Conservation (phyloP, 2,329 filamentous ascomycete species). For the Fusarium penzigii region DNA sequence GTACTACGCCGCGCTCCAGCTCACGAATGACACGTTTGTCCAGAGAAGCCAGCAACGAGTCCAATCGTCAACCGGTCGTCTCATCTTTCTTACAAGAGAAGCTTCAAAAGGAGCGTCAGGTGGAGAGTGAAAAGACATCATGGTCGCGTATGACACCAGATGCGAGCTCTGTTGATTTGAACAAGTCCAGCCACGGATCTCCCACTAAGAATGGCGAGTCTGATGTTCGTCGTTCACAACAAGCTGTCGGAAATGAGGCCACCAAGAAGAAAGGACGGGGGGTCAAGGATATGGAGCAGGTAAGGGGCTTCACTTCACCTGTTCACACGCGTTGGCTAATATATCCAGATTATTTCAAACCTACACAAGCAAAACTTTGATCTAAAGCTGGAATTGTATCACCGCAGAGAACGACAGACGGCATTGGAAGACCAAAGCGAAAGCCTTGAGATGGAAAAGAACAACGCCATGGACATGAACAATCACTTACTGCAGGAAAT, state of each 20-base stretch:
- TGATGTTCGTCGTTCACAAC: constrained; percentile 44
- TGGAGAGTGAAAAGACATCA: constrained; percentile 46
- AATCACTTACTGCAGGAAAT: constrained; percentile 60
- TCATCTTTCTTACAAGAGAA: constrained; percentile 58
- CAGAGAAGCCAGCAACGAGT: constrained; percentile 44
- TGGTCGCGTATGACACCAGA: constrained; percentile 40
- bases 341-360: constrained; percentile 60
- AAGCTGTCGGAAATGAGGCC: constrained; percentile 42
- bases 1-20: constrained; percentile 36
- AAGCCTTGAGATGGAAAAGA: constrained; percentile 53
- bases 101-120: constrained; percentile 51
- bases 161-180: constrained; percentile 40
- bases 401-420: constrained; percentile 65
- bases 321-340: constrained; percentile 3
- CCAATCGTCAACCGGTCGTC: constrained; percentile 40
- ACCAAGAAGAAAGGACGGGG: constrained; percentile 57
- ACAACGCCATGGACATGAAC: constrained; percentile 58
- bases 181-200: constrained; percentile 39
- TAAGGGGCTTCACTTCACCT: constrained; percentile 33
- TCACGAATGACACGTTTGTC: constrained; percentile 44
- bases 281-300: constrained; percentile 68
- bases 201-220: constrained; percentile 38
- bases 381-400: constrained; percentile 71
- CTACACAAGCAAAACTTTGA: constrained; percentile 78
- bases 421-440: constrained; percentile 60